A percentile compares a stretch with the other conserved stretches of the same genome.
Evolutionary conservation across 2,329 filamentous ascomycete species (phyloP).

Genomic region (Monilinia aucupariae): DNA sequence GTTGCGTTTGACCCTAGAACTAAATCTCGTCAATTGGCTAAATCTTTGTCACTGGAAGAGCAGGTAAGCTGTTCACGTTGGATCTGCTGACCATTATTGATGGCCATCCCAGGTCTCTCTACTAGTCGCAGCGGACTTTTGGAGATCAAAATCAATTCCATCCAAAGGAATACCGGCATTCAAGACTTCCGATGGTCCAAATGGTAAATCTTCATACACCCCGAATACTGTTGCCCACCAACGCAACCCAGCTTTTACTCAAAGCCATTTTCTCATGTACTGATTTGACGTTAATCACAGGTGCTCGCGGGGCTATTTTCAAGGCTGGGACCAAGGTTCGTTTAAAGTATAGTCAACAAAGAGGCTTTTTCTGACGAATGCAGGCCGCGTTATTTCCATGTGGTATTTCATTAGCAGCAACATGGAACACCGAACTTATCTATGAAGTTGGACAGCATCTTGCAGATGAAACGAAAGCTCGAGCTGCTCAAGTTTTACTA

Average conservation of each 20-base stretch:
- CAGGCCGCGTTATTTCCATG: slow-evolving; percentile 75
- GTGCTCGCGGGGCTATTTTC: slow-evolving; percentile 60
- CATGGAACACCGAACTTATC: slow-evolving; percentile 69
- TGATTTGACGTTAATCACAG: not conserved
- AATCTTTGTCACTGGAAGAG: slow-evolving; percentile 33
- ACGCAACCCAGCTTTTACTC: not conserved
- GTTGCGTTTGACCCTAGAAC: slow-evolving; percentile 22
- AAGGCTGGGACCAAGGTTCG: slow-evolving; percentile 59
- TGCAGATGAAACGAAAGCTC: slow-evolving; percentile 65
- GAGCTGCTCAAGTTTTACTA: slow-evolving; percentile 67
- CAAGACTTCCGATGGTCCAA: slow-evolving; percentile 65
- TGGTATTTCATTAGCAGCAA: slow-evolving; percentile 70
- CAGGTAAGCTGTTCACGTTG: slow-evolving; percentile 26
- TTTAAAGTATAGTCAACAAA: slow-evolving; percentile 3
- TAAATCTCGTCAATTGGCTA: slow-evolving; percentile 28
- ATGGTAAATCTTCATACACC: slow-evolving; percentile 41
- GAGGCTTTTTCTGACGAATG: slow-evolving; percentile 13
- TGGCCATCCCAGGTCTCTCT: slow-evolving; percentile 45
- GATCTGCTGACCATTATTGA: slow-evolving; percentile 13
- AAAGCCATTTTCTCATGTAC: not conserved
- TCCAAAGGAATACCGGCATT: slow-evolving; percentile 58
- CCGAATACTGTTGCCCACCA: too few species aligned
- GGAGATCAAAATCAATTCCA: slow-evolving; percentile 61
- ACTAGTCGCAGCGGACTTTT: slow-evolving; percentile 60
- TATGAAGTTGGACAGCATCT: slow-evolving; percentile 65